phyloP scores from a whole-genome alignment of 495 filamentous ascomycete genomes.

The Penicillium bovifimosum region DNA sequence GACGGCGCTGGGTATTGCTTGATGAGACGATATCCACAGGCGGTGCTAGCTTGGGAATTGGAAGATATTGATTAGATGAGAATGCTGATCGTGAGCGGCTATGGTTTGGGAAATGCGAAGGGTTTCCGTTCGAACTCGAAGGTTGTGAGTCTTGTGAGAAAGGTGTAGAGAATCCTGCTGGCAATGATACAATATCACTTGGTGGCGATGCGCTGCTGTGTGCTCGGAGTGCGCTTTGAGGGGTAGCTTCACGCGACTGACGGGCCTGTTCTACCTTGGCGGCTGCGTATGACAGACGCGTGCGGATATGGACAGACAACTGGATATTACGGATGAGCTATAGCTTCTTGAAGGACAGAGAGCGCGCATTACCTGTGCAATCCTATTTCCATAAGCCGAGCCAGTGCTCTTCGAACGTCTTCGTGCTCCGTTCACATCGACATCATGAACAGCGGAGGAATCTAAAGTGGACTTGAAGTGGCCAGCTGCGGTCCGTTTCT shows the following conservation, averaged over 20 bases:
- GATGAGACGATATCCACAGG: conserved; percentile 50
- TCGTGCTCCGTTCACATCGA: conserved; percentile 22
- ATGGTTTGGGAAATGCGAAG: conserved; percentile 11
- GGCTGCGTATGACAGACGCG: conserved; percentile 81
- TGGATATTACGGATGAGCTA: conserved; percentile 32
- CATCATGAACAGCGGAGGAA: conserved; percentile 31
- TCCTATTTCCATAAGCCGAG: conserved; percentile 54
- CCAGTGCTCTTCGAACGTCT: conserved; percentile 66
- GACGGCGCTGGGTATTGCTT: conserved; percentile 24
- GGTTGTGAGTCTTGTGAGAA: conserved; percentile 3
- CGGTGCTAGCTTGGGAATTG: conserved; percentile 47
- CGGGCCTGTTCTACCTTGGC: conserved; percentile 85
- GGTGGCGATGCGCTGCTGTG: conserved; percentile 41
- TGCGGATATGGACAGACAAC: conserved; percentile 70
- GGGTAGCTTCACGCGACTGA: conserved; percentile 61
- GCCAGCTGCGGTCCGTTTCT: conserved; percentile 63
- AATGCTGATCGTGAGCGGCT: conserved; percentile 19
- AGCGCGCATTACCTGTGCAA: conserved; percentile 60
- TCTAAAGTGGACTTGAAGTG: conserved; percentile 49
- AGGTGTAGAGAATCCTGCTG: conserved; percentile 6
- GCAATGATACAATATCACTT: conserved; percentile 6
- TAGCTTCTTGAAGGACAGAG: neutral
- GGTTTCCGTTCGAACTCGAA: conserved; percentile 7
- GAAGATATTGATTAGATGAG: conserved; percentile 16
- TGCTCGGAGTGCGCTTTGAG: conserved; percentile 59